Evolutionary conservation across 768 basidiomycete species (phyloP).

Genomic region (Pulveroboletus sp.): DNA sequence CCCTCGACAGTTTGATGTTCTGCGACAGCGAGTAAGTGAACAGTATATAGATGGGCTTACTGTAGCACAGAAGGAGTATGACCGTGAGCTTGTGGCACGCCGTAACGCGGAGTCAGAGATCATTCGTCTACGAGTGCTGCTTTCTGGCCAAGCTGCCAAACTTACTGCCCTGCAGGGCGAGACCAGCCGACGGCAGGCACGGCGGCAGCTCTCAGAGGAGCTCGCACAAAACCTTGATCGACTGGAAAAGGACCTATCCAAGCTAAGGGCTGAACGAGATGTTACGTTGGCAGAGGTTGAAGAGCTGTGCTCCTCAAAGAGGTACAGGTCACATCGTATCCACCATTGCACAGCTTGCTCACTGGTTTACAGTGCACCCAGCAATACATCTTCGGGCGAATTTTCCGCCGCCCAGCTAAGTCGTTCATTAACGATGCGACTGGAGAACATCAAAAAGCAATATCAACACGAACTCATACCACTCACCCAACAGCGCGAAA

Average conservation of each 20-base stretch:
- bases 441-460: conserved; percentile 83
- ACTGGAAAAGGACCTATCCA: conserved; percentile 82
- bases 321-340: conserved; percentile 40
- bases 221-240: conserved; percentile 68
- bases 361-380: conserved; percentile 22
- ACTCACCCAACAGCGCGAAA: conserved; percentile 77
- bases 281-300: conserved; percentile 91
- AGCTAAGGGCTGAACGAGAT: conserved; percentile 85
- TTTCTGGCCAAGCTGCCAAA: conserved; percentile 86
- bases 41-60: conserved; percentile 90
- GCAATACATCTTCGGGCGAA: conserved; percentile 26
- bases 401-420: conserved; percentile 43
- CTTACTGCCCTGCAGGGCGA: conserved; percentile 84
- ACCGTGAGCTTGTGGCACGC: conserved; percentile 81
- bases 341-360: conserved; percentile 19
- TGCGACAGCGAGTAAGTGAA: conserved; percentile 74
- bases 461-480: conserved; percentile 86
- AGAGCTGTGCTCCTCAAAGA: conserved; percentile 72
- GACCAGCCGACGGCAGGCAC: conserved; percentile 68
- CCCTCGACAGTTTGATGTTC: neutral
- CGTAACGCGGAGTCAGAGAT: conserved; percentile 93
- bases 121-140: conserved; percentile 71
- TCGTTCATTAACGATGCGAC: conserved; percentile 74
- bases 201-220: conserved; percentile 76
- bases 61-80: conserved; percentile 92